A percentile compares a stretch with the other conserved stretches of the same genome.
Conservation (phyloP, 2,329 filamentous ascomycete genomes). For the Thelonectria olida region DNA sequence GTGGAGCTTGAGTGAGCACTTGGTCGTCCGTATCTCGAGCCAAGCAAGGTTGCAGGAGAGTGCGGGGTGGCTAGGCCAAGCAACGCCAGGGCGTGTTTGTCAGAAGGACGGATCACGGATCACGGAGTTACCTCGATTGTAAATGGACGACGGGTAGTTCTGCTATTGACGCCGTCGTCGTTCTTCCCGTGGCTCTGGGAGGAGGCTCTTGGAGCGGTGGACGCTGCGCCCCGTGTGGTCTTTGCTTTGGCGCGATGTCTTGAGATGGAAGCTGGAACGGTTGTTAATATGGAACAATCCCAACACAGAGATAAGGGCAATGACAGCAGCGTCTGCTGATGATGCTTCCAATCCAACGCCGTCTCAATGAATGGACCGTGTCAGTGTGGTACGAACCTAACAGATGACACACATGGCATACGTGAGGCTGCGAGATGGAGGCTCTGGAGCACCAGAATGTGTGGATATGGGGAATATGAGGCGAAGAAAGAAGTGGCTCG, state of each 20-base stretch:
- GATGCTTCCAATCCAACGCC: not conserved
- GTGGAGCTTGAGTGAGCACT: constrained; percentile 6
- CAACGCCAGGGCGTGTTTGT: constrained; percentile 12
- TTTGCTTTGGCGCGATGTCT: not conserved
- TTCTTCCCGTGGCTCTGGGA: constrained; percentile 3
- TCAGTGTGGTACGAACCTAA: not conserved
- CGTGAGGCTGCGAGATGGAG: not conserved
- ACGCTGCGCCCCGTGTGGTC: not conserved
- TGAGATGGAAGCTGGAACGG: not conserved
- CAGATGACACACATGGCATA: not conserved
- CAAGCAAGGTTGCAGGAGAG: constrained; percentile 10
- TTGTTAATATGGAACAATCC: not conserved
- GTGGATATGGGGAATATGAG: not conserved
- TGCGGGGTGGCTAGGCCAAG: constrained; percentile 11
- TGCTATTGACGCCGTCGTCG: not conserved
- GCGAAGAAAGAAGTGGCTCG: too few species aligned
- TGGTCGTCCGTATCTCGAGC: constrained; percentile 5
- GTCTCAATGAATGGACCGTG: not conserved
- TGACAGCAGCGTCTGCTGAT: not conserved
- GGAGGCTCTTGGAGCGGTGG: constrained; percentile 5
- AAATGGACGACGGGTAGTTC: not conserved
- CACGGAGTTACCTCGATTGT: not conserved
- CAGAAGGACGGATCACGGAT: not conserved
- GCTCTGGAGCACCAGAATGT: not conserved
- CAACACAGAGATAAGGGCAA: not conserved